Conservation (phyloP, 2,329 filamentous ascomycete genomes). For the Fusarium ambrosium region DNA sequence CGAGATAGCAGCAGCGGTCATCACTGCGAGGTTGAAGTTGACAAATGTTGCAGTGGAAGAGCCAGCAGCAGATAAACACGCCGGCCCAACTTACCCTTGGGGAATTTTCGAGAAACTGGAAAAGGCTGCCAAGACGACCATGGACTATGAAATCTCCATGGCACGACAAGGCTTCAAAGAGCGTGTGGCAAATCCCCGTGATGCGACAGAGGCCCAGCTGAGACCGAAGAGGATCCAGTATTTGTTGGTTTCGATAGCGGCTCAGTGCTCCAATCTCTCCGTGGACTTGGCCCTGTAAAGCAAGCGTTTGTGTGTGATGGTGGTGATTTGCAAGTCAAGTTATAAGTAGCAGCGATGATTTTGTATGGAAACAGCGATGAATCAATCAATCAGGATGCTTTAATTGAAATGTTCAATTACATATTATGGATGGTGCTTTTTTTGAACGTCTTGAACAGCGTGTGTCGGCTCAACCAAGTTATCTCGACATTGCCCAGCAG, state of each 20-base stretch:
- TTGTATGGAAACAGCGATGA: background rate
- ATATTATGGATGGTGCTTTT: constrained; percentile 12
- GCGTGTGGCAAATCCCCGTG: background rate
- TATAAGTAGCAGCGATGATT: background rate
- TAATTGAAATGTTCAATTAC: constrained; percentile 12
- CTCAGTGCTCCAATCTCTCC: background rate
- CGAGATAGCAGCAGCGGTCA: background rate
- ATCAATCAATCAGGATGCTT: constrained; percentile 4
- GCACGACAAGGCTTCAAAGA: background rate
- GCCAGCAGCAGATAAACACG: background rate
- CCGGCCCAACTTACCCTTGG: background rate
- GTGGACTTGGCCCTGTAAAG: background rate
- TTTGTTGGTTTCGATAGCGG: background rate
- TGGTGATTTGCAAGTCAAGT: background rate
- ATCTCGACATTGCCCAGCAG: constrained; percentile 22
- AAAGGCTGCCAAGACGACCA: background rate
- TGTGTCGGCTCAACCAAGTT: constrained; percentile 17
- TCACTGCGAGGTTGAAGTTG: background rate
- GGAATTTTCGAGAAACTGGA: background rate
- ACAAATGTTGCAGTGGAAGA: background rate
- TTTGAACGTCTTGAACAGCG: background rate
- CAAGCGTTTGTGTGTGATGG: background rate
- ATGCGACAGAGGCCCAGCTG: background rate
- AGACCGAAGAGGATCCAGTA: background rate
- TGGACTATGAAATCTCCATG: background rate